Evolutionary conservation across 2,329 filamentous ascomycete genomes (phyloP), one percentile per base, ranked within the genome.

Genomic region (Monosporascus sp.): DNA sequence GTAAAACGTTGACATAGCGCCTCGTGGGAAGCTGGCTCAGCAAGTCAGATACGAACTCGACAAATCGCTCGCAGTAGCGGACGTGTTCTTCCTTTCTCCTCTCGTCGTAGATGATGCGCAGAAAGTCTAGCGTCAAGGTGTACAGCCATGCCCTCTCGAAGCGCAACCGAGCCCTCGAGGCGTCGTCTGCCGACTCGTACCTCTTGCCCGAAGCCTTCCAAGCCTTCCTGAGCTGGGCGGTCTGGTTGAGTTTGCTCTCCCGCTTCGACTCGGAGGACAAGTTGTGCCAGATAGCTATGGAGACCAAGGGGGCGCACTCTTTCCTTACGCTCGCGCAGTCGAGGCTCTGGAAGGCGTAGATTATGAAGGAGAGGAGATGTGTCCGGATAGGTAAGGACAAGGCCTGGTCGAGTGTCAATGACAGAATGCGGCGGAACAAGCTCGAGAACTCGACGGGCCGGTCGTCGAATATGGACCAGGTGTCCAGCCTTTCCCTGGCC

Each of bases 61-160:
- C 73, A 58, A 97, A 93, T n/a, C 92, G 84, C 71, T 97, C 93
- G 68, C 91, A 96, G 70, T 97, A 99, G 3, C 84, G 73, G 20
- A 91, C 69, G 60, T 88, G 85, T 34, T 91, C 87, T 71, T 70
- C 59, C 56, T 77, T 78, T 48, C 70, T 69, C 48, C 73, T 75
- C 19, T 75, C 73, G 24, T 77, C 75, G 67, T 95, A 90, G 9
- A 97, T 73, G 51, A 87, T 77, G 56, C 85, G 80, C 31, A 96
- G 68, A 63, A 97, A 97, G 65, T 96, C 88, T 34, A 97, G 72
- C 0, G 94, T 76, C 61, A 97, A 78, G 3, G 90, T 87, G 66
- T 91, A 96, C 11, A 99, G 79, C 95, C 94, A 99, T 45, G 90
- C 89, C 52, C 95, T 83, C 71, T 99, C 94, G 62, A 99, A 97